These are phyloP conservation scores for Russula abietina DNA, from an alignment of 768 basidiomycete species.

Conservation along the genomic window DNA sequence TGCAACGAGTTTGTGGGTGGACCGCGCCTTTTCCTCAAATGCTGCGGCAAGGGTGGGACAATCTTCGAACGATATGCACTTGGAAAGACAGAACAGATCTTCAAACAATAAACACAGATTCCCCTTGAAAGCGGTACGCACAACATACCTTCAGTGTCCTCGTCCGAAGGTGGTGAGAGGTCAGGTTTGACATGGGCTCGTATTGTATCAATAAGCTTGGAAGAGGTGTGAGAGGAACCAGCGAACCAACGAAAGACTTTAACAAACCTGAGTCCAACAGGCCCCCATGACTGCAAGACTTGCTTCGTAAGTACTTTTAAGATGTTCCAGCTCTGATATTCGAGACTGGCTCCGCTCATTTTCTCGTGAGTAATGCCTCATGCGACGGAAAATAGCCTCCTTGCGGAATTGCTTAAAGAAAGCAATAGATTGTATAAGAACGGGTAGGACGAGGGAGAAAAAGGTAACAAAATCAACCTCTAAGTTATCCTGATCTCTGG, in stretches of 20 bases:
- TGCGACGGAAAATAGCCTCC: conserved; percentile 78
- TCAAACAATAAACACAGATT: conserved; percentile 24
- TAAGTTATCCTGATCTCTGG: conserved; percentile 41
- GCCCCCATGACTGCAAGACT: conserved; percentile 68
- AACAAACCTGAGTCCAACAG: conserved; percentile 70
- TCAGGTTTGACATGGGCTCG: conserved; percentile 51
- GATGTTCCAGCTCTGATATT: conserved; percentile 58
- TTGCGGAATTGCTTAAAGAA: conserved; percentile 66
- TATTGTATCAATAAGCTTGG: conserved; percentile 61
- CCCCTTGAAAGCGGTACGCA: neutral
- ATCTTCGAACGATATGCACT: conserved; percentile 27
- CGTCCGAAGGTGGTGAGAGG: conserved; percentile 39
- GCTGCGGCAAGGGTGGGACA: conserved; percentile 34
- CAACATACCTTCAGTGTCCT: conserved; percentile 26
- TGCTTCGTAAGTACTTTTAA: conserved; percentile 61
- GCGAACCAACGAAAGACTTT: conserved; percentile 1
- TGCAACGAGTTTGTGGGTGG: conserved; percentile 54
- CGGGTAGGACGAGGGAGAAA: conserved; percentile 10
- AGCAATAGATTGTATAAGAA: conserved; percentile 1
- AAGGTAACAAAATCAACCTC: conserved; percentile 45
- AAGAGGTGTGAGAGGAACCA: conserved; percentile 2
- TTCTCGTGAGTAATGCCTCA: conserved; percentile 78
- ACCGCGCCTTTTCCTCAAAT: conserved; percentile 49
- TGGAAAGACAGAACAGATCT: conserved; percentile 23
- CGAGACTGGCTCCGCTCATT: conserved; percentile 56